Percentiles rank a stretch among this genome's conserved stretches.
These are phyloP conservation scores for Euryodendron excelsum DNA, from an alignment of 148 eudicot species.

Conservation along the genomic window DNA sequence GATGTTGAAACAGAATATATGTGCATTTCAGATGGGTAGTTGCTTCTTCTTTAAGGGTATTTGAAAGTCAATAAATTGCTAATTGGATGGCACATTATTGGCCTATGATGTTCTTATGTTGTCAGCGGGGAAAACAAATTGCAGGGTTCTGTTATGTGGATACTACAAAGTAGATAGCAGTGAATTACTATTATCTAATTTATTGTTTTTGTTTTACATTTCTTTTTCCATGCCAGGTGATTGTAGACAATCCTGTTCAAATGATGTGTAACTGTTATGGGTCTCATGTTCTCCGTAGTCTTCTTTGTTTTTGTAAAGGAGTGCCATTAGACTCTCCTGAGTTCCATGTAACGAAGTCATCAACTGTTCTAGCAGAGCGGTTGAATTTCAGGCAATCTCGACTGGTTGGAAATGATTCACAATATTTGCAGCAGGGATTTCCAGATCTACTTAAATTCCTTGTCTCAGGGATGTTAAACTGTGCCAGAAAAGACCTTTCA, in stretches of 20 bases:
- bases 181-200: background rate
- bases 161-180: background rate
- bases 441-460: constrained; percentile 69
- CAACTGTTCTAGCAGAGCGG: constrained; percentile 58
- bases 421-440: constrained; percentile 50
- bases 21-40: background rate
- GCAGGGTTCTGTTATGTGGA: background rate
- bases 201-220: background rate
- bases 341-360: constrained; percentile 63
- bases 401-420: constrained; percentile 29
- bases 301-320: constrained; percentile 93
- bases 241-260: constrained; percentile 58
- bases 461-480: constrained; percentile 57
- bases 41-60: background rate
- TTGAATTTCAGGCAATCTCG: constrained; percentile 51
- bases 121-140: background rate
- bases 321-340: constrained; percentile 60
- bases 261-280: constrained; percentile 86
- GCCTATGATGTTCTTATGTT: background rate
- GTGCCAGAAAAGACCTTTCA: constrained; percentile 50
- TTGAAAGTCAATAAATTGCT: background rate
- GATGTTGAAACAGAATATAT: background rate
- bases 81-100: background rate
- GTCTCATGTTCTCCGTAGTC: constrained; percentile 91
- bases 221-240: constrained; percentile 46